Conservation (phyloP, 768 basidiomycete species). For the Russula brevipes region DNA sequence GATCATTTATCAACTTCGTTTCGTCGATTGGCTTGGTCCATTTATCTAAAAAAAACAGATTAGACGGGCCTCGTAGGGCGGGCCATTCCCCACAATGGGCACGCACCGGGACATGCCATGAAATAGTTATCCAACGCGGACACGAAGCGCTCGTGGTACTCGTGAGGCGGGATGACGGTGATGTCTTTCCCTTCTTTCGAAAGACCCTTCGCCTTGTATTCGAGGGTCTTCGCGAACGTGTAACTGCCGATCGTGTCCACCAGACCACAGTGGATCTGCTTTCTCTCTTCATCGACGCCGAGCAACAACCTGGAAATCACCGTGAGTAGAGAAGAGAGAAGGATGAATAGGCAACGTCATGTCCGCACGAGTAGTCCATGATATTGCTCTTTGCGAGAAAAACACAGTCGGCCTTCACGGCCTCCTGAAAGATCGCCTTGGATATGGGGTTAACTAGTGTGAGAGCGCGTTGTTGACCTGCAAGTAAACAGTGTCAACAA, state of each 20-base stretch:
- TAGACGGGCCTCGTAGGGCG: not conserved
- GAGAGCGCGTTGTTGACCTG: conserved; percentile 60
- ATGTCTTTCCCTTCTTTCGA: conserved; percentile 61
- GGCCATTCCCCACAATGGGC: conserved; percentile 7
- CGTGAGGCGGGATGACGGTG: conserved; percentile 73
- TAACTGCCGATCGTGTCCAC: conserved; percentile 87
- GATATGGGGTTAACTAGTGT: conserved; percentile 68
- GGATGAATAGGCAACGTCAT: not conserved
- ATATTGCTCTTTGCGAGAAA: conserved; percentile 72
- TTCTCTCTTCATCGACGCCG: conserved; percentile 61
- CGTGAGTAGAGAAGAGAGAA: not conserved
- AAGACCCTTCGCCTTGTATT: conserved; percentile 78
- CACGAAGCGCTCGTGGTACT: conserved; percentile 75
- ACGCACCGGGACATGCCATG: conserved; percentile 64
- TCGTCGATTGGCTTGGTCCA: conserved; percentile 37
- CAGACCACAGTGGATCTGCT: conserved; percentile 69
- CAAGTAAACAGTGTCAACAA: not conserved
- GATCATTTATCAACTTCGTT: conserved; percentile 29
- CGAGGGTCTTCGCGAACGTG: conserved; percentile 80
- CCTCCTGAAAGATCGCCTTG: conserved; percentile 64
- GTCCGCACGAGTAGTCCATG: conserved; percentile 77
- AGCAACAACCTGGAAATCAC: conserved; percentile 51
- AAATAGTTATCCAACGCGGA: conserved; percentile 71
- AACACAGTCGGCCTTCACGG: conserved; percentile 63
- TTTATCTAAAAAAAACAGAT: conserved; percentile 30